Percentiles rank a stretch among this genome's conserved stretches.
Conservation (phyloP, 331 rosid genomes). For the Pyracantha coccinea region DNA sequence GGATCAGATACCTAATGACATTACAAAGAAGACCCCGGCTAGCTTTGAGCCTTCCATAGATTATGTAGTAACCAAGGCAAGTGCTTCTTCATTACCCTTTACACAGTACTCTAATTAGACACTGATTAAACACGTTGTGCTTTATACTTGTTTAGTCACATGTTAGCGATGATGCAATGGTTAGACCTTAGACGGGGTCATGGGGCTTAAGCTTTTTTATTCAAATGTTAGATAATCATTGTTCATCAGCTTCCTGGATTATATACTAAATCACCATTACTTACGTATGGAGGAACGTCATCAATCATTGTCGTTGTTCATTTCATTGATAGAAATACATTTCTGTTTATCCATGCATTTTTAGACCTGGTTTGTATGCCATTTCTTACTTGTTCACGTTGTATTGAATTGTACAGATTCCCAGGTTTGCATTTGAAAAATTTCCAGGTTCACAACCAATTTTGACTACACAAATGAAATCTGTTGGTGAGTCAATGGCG, state of each 20-base stretch:
- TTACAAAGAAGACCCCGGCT: slow-evolving; percentile 91
- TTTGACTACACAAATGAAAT: slow-evolving; percentile 94
- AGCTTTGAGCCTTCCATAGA: slow-evolving; percentile 98
- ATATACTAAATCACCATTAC: neutral
- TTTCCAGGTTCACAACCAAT: slow-evolving; percentile 99
- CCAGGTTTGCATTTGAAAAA: slow-evolving; percentile 94
- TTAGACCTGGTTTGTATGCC: neutral
- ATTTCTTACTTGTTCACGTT: slow-evolving; percentile 1
- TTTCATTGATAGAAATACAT: neutral
- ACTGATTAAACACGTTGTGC: too few relatives aligned
- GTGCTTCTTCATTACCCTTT: slow-evolving; percentile 7
- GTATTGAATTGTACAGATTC: slow-evolving; percentile 58
- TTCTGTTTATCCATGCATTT: neutral
- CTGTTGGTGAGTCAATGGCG: slow-evolving; percentile 97
- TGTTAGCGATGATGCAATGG: neutral
- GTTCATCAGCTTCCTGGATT: neutral
- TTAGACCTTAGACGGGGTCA: neutral
- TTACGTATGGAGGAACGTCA: neutral
- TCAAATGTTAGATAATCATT: neutral
- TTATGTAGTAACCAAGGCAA: slow-evolving; percentile 96
- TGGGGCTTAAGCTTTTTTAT: neutral
- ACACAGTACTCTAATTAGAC: neutral
- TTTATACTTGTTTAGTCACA: neutral
- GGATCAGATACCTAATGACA: slow-evolving; percentile 92
- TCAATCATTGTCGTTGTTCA: neutral